Percentiles rank a stretch among this genome's conserved stretches.
These are phyloP conservation scores for Melastoma candidum DNA, from an alignment of 441 rosid genomes.

Conservation along the genomic window DNA sequence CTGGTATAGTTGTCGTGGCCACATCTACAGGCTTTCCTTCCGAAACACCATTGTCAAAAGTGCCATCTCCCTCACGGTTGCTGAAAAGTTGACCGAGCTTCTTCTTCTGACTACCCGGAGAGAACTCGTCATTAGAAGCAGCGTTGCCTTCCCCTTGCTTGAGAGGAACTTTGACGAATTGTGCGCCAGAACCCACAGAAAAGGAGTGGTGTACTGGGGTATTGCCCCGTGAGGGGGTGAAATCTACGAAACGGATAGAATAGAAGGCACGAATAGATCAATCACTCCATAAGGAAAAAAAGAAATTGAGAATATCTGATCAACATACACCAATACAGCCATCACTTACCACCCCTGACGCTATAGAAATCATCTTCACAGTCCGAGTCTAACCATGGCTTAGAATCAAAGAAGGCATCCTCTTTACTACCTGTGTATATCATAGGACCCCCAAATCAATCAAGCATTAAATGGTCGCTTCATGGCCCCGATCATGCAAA, in stretches of 20 bases:
- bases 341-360: constrained; percentile 74
- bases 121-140: constrained; percentile 24
- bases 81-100: constrained; percentile 70
- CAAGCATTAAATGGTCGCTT: not conserved
- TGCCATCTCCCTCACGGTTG: constrained; percentile 30
- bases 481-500: too few relatives aligned
- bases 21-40: constrained; percentile 16
- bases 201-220: constrained; percentile 51
- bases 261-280: not conserved
- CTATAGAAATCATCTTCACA: constrained; percentile 85
- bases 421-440: constrained; percentile 68
- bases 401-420: constrained; percentile 83
- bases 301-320: not conserved
- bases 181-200: constrained; percentile 33
- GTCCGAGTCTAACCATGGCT: constrained; percentile 63
- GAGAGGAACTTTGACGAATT: constrained; percentile 19
- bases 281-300: not conserved
- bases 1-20: constrained; percentile 24
- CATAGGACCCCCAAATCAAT: not conserved
- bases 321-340: constrained; percentile 1
- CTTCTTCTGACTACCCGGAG: constrained; percentile 50
- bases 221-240: constrained; percentile 16
- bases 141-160: constrained; percentile 22
- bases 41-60: constrained; percentile 1
- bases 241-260: constrained; percentile 37